Base-by-base conservation (phyloP, 345 rosid genomes). In the Combretum micranthum region DNA sequence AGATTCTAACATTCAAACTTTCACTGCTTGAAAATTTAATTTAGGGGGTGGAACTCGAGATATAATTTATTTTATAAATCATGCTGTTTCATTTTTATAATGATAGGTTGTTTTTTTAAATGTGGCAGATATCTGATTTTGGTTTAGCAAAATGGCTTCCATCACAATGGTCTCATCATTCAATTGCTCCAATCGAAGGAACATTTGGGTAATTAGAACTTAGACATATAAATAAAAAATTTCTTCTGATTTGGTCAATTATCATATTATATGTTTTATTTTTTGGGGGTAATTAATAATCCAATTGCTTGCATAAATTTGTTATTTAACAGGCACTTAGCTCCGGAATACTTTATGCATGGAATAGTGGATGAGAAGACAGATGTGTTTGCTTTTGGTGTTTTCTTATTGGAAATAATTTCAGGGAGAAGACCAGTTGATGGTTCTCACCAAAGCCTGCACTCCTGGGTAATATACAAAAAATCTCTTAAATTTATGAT, bases 81-180 rank as follows among this genome's bases (percentile, higher is more conserved):
- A n/a, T n/a, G n/a, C n/a, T n/a, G n/a, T n/a, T n/a, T n/a, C n/a
- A n/a, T n/a, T n/a, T n/a, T n/a, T n/a, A n/a, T n/a, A n/a, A n/a
- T n/a, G n/a, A n/a, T n/a, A n/a, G n/a, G n/a, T n/a, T n/a, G n/a
- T n/a, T n/a, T n/a, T n/a, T n/a, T 2, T 25, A 22, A 8, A 42
- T 46, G 43, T 59, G 23, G 20, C 16, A 89, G 97, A 93, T 93
- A 57, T 88, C 99, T 52, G 96, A 93, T 79, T 93, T 93, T 67
- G 97, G 99, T 12, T 75, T 89, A 49, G 99, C 99, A 61, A 93
- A 93, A 69, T 93, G 97, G 99, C 84, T 93, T 64, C 97, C 99
- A 56, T 85, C 99, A 54, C 92, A 89, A 64, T 93, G 97, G 97
- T 76, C 89, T 75, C 99, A 93, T 68, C 99, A 93, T 74, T 93